A percentile compares a stretch with the other conserved stretches of the same genome.
Conservation (phyloP, 306 rosid genomes). For the Citrullus colocynthis region DNA sequence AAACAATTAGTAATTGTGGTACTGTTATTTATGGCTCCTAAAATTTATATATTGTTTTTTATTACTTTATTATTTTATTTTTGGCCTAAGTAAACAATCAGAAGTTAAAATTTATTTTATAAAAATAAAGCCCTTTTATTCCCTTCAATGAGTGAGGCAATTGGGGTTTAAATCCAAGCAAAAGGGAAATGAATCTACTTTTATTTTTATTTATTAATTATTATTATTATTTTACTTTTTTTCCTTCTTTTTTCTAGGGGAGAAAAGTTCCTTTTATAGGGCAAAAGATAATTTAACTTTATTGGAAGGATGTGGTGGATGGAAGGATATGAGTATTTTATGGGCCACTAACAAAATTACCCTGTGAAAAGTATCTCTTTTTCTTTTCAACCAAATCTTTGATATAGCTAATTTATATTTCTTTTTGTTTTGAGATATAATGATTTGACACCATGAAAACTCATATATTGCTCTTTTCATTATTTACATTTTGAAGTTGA, state of each 20-base stretch:
- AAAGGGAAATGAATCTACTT: not conserved
- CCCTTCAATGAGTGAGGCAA: slow-evolving; percentile 2
- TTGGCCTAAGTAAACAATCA: too few relatives aligned
- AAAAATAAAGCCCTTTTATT: not conserved
- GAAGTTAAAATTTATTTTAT: too few relatives aligned
- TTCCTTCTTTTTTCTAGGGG: too few relatives aligned
- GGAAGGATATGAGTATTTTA: not conserved
- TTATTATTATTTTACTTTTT: too few relatives aligned
- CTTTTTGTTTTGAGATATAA: not conserved
- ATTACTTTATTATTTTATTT: too few relatives aligned
- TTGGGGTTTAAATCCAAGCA: not conserved
- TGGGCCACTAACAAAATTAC: slow-evolving; percentile 4
- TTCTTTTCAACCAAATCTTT: slow-evolving; percentile 4
- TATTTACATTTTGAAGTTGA: not conserved
- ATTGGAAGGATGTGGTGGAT: not conserved
- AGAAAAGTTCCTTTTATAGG: not conserved
- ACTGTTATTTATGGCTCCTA: too few relatives aligned
- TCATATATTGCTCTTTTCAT: not conserved
- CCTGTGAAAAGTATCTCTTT: not conserved
- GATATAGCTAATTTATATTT: not conserved
- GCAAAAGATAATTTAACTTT: not conserved
- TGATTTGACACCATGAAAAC: not conserved
- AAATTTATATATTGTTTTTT: too few relatives aligned
- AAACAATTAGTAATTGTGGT: too few relatives aligned
- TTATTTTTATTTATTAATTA: not conserved